Evolutionary conservation across 2,329 filamentous ascomycete genomes (phyloP), one percentile per base, ranked within the genome.

Genomic region (Plectosphaerella plurivora): DNA sequence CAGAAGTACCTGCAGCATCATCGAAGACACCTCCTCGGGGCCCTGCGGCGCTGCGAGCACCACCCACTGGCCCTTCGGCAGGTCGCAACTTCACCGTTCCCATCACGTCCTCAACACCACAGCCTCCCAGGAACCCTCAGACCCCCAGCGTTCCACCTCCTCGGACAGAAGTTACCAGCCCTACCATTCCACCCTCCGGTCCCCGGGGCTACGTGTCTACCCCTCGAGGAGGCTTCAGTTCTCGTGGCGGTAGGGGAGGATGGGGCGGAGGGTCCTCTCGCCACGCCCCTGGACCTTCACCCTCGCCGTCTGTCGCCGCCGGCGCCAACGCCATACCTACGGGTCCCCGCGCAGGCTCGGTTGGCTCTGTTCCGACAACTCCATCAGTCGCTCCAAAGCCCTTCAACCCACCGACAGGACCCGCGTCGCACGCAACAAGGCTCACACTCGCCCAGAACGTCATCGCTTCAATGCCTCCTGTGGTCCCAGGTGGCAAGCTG

Each of bases 381-480:
- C 68, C 75, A 1, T 53, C 63, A 22, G 51, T 63, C 25, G 59
- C 62, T 53, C 67, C 61, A 55, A 79, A 71, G 55, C 61, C 78
- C 0, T 83, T 83, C 63, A 82, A 83, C 57, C 79, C 79, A 3
- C 80, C 79, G 4, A 82, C 80, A 2, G 80, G 80, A 4, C 80
- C 79, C 0, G 68, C 74, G 0, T 66, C 71, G 1, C 69, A 67
- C 55, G 60, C 63, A 52, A 63, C 53, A 47, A 68, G 74, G 22
- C 74, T 72, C 51, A 75, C 73, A 20, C 66, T 83, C 10, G 78
- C 76, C 2, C 79, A 83, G 57, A 76, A 70, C 59, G 68, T 82
- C 16, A 66, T 83, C 2, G 65, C 75, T 16, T 74, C 73, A 3
- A 68, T 84, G 62, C 75, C 80, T 1, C 72, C 73, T 15, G 64